A percentile compares a stretch with the other conserved stretches of the same genome.
Evolutionary conservation across 1,284 basidiomycete species (phyloP).

Genomic region (Rhodotorula sp.): DNA sequence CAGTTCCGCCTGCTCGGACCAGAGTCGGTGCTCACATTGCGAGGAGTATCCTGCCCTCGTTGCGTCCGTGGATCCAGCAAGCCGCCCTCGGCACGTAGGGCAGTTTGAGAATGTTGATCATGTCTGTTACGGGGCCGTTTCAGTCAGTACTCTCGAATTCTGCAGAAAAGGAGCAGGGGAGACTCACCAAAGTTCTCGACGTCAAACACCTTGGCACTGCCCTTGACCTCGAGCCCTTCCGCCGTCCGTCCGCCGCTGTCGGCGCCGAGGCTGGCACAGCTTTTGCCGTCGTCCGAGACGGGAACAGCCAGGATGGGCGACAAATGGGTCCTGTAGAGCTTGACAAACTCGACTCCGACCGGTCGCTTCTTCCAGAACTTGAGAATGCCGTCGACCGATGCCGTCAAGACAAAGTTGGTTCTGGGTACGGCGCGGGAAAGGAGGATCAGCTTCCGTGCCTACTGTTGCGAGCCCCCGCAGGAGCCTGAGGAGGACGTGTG

Average conservation of each 20-base stretch:
- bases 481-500: background rate
- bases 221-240: constrained; percentile 65
- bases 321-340: constrained; percentile 83
- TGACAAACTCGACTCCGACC: constrained; percentile 84
- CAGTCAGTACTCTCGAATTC: background rate
- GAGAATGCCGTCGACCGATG: constrained; percentile 89
- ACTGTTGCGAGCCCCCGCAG: no score
- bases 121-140: constrained; percentile 60
- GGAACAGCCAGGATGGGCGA: constrained; percentile 74
- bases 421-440: constrained; percentile 51
- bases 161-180: background rate
- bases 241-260: constrained; percentile 51
- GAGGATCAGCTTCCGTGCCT: no score
- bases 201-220: constrained; percentile 85
- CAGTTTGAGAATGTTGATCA: constrained; percentile 97
- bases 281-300: constrained; percentile 86
- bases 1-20: background rate
- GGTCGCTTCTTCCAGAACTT: constrained; percentile 99
- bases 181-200: constrained; percentile 87
- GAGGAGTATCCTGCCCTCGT: constrained; percentile 80
- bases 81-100: constrained; percentile 78
- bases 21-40: constrained; percentile 66
- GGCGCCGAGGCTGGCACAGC: constrained; percentile 69
- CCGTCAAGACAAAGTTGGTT: constrained; percentile 89
- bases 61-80: constrained; percentile 88